Conservation (phyloP, 441 rosid species). For the Metrosideros polymorpha region DNA sequence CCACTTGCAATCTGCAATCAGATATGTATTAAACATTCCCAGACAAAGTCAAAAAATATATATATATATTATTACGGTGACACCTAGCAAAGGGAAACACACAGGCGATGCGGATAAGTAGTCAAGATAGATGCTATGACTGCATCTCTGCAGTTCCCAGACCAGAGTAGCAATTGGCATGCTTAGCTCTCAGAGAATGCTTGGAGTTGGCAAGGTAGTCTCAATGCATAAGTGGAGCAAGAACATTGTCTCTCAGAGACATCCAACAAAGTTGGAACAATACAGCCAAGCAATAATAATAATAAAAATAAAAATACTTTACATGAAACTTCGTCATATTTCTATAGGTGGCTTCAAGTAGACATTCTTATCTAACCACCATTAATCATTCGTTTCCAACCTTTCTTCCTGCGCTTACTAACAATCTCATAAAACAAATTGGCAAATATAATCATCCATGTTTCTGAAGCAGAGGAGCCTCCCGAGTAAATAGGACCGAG, state of each 20-base stretch:
- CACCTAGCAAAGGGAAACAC: not conserved
- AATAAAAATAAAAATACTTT: not conserved
- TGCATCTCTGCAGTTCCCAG: not conserved
- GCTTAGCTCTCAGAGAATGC: not conserved
- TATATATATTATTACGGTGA: not conserved
- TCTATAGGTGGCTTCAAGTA: not conserved
- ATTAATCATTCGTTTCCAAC: not conserved
- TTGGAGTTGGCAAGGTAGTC: not conserved
- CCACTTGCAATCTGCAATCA: slow-evolving; percentile 9
- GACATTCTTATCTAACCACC: not conserved
- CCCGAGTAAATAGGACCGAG: not conserved
- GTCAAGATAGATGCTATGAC: not conserved
- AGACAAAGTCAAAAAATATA: not conserved
- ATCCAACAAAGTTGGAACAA: not conserved
- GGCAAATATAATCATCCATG: not conserved
- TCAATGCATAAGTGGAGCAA: not conserved
- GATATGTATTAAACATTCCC: not conserved
- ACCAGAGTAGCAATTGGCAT: not conserved
- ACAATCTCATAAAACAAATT: not conserved
- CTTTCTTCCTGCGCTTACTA: not conserved
- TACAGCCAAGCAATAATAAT: not conserved
- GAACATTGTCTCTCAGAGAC: not conserved
- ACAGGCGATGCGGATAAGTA: not conserved
- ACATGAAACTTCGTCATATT: not conserved
- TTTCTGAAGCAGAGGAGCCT: not conserved